These are phyloP conservation scores for Clonostachys rosea DNA, from an alignment of 2,329 filamentous ascomycete genomes.

Conservation along the genomic window DNA sequence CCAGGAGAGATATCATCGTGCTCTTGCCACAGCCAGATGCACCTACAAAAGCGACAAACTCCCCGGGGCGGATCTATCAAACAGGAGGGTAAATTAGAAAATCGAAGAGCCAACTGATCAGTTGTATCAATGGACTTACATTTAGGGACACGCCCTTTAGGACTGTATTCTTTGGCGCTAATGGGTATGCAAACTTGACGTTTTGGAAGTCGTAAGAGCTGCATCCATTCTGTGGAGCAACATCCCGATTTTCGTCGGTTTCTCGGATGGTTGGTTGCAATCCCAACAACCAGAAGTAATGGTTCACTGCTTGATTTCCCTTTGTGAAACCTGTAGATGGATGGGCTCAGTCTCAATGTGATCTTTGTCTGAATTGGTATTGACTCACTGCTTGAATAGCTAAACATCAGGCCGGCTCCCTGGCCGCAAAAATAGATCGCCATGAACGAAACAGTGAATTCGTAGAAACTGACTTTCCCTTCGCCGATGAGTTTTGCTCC, in stretches of 20 bases:
- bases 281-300: slow-evolving; percentile 23
- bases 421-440: slow-evolving; percentile 23
- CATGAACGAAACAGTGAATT: slow-evolving; percentile 35
- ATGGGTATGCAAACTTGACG: slow-evolving; percentile 47
- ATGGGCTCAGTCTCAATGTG: too few relatives aligned
- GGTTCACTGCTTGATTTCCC: slow-evolving; percentile 25
- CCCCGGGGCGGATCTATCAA: slow-evolving; percentile 54
- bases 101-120: too few relatives aligned
- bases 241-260: slow-evolving; percentile 11
- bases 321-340: slow-evolving; percentile 27
- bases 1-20: slow-evolving; percentile 87
- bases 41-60: slow-evolving; percentile 89
- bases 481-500: slow-evolving; percentile 4
- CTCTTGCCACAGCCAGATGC: slow-evolving; percentile 93
- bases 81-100: too few relatives aligned
- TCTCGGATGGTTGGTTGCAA: slow-evolving; percentile 13
- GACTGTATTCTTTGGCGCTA: slow-evolving; percentile 16
- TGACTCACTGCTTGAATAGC: slow-evolving; percentile 24
- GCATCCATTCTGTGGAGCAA: slow-evolving; percentile 11
- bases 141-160: slow-evolving; percentile 21
- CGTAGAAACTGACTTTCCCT: slow-evolving; percentile 26
- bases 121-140: slow-evolving; percentile 59
- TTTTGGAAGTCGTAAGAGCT: slow-evolving; percentile 28
- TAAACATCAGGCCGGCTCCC: slow-evolving; percentile 13
- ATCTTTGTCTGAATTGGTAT: too few relatives aligned